phyloP scores from a whole-genome alignment of 2,329 filamentous ascomycete species.

The Phoma sp. region DNA sequence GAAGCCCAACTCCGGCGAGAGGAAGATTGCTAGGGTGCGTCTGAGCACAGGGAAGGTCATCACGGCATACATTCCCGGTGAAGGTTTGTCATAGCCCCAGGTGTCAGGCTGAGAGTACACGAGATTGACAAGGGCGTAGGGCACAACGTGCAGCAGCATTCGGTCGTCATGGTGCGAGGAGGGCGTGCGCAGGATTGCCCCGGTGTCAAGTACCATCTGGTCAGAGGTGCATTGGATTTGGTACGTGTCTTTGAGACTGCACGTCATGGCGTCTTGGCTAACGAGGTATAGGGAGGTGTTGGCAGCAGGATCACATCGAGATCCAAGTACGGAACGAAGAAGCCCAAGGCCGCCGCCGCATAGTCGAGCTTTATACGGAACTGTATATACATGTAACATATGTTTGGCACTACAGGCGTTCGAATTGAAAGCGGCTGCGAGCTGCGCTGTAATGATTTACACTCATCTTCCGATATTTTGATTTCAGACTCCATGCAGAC shows the following conservation, averaged over 20 bases:
- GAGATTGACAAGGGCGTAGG: conserved; percentile 53
- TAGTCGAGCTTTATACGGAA: conserved; percentile 18
- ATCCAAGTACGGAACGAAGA: conserved; percentile 98
- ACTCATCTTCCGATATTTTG: neutral
- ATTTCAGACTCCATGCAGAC: too few relatives aligned
- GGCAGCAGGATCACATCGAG: conserved; percentile 80
- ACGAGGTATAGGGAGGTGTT: conserved; percentile 76
- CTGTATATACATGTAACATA: conserved; percentile 38
- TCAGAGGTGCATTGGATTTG: conserved; percentile 90
- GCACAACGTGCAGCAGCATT: conserved; percentile 99
- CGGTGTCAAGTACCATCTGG: conserved; percentile 94
- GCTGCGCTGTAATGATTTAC: neutral
- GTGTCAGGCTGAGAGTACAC: neutral
- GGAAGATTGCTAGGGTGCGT: conserved; percentile 91
- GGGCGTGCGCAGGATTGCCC: conserved; percentile 96
- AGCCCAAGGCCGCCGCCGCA: conserved; percentile 71
- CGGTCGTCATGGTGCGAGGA: conserved; percentile 92
- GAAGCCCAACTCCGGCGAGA: conserved; percentile 97
- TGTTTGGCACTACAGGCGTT: conserved; percentile 36
- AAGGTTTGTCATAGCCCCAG: conserved; percentile 61
- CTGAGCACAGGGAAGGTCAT: conserved; percentile 86
- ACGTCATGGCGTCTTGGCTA: conserved; percentile 20
- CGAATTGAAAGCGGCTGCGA: conserved; percentile 7
- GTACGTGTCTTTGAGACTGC: conserved; percentile 60
- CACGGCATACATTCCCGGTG: conserved; percentile 93